A percentile compares a stretch with the other conserved stretches of the same genome.
Evolutionary conservation across 352 stramenopile species (phyloP).

Genomic region (Phytophthora uliginosa): DNA sequence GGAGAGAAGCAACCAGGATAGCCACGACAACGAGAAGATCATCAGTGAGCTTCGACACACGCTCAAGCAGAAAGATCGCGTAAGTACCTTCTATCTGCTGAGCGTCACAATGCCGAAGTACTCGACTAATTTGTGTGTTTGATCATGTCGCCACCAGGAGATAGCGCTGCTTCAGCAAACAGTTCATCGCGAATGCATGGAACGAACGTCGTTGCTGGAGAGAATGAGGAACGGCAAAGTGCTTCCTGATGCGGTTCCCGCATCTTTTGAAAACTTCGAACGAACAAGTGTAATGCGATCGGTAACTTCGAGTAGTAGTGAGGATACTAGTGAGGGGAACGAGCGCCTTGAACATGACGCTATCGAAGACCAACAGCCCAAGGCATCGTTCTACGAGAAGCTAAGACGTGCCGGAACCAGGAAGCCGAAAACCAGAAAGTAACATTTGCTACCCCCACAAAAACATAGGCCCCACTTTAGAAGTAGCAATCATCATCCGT

Average conservation of each 20-base stretch:
- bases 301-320: conserved; percentile 7
- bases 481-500: conserved; percentile 43
- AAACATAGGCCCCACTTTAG: conserved; percentile 6
- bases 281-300: conserved; percentile 7
- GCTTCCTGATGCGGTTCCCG: conserved; percentile 50
- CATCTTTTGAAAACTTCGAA: not conserved
- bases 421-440: conserved; percentile 61
- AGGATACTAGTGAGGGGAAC: conserved; percentile 36
- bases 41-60: conserved; percentile 49
- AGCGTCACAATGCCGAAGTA: not conserved
- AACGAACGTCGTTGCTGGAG: conserved; percentile 82
- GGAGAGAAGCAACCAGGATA: conserved; percentile 53
- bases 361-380: conserved; percentile 26
- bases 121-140: not conserved
- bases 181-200: conserved; percentile 85
- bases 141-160: conserved; percentile 47
- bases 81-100: conserved; percentile 20
- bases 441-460: not conserved
- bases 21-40: conserved; percentile 51
- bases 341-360: conserved; percentile 10
- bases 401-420: conserved; percentile 65
- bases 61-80: conserved; percentile 65
- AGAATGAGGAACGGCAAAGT: conserved; percentile 78
- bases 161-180: conserved; percentile 82
- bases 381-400: conserved; percentile 85